Conservation (phyloP, 2,329 filamentous ascomycete genomes). For the Emergomyces orientalis region DNA sequence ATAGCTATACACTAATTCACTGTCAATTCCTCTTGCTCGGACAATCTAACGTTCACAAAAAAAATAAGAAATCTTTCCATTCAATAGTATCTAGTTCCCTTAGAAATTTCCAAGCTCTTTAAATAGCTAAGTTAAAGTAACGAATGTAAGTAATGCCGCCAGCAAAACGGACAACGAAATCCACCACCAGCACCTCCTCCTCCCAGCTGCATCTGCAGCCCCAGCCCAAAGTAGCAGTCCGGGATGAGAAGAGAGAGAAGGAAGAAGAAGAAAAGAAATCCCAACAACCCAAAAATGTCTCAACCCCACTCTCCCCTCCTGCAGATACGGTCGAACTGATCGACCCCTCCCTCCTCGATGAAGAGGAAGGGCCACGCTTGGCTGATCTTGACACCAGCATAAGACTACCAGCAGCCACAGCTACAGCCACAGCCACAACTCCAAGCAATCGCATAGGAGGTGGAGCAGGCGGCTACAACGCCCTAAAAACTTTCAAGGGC, state of each 20-base stretch:
- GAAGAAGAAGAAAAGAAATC: background rate
- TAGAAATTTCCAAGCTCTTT: too few relatives aligned
- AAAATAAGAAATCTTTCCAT: too few relatives aligned
- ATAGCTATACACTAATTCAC: too few relatives aligned
- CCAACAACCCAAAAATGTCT: background rate
- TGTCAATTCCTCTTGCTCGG: too few relatives aligned
- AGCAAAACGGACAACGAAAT: background rate
- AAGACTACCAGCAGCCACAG: conserved; percentile 8
- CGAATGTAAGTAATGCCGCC: conserved; percentile 3
- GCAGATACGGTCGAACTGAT: background rate
- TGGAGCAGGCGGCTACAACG: conserved; percentile 22
- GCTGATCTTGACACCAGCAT: background rate
- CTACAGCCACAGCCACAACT: background rate
- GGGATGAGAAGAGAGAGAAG: background rate
- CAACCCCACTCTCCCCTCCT: background rate
- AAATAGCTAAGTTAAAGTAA: too few relatives aligned
- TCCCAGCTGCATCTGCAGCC: background rate
- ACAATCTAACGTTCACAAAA: too few relatives aligned
- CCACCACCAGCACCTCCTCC: background rate
- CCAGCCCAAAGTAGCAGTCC: background rate
- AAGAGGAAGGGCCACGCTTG: conserved; percentile 19
- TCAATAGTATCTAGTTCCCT: too few relatives aligned
- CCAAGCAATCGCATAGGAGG: background rate
- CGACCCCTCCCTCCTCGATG: conserved; percentile 14
- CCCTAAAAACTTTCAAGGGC: conserved; percentile 27